A percentile compares a stretch with the other conserved stretches of the same genome.
Evolutionary conservation across 129 eudicot genomes (phyloP).

Genomic region (Chrysanthemum seticuspe): DNA sequence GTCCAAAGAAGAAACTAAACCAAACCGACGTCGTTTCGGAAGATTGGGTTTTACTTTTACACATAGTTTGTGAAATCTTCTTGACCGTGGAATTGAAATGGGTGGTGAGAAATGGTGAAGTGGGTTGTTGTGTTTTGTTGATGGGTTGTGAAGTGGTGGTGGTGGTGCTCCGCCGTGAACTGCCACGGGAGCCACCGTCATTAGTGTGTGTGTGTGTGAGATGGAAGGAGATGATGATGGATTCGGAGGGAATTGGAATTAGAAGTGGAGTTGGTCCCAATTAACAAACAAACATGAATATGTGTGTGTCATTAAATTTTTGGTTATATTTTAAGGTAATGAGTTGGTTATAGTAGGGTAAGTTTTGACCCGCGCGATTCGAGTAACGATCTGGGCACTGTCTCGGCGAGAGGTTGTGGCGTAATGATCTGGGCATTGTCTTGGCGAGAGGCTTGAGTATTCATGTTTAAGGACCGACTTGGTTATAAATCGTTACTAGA

Average conservation of each 20-base stretch:
- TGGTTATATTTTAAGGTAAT: background rate
- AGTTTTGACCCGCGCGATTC: no score
- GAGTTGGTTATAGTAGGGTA: no score
- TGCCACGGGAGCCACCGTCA: conserved; percentile 29
- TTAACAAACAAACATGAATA: background rate
- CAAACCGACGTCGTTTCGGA: conserved; percentile 21
- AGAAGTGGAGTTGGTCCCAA: conserved; percentile 15
- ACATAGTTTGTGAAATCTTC: conserved; percentile 19
- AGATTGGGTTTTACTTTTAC: background rate
- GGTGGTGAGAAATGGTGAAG: conserved; percentile 16
- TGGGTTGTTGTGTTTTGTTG: conserved; percentile 11
- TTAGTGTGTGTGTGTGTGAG: conserved; percentile 14
- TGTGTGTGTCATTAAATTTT: background rate
- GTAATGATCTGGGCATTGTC: no score
- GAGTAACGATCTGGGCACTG: no score
- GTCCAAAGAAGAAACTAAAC: conserved; percentile 46
- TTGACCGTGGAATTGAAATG: conserved; percentile 2
- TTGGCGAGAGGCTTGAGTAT: no score
- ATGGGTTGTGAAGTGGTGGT: conserved; percentile 17
- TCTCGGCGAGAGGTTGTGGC: no score
- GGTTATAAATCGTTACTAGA: no score
- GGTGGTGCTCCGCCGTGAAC: conserved; percentile 32
- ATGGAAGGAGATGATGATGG: conserved; percentile 12
- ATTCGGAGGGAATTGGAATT: conserved; percentile 21
- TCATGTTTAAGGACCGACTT: no score